phyloP scores from a whole-genome alignment of 805 yeast genomes.

The Spathaspora girioi region DNA sequence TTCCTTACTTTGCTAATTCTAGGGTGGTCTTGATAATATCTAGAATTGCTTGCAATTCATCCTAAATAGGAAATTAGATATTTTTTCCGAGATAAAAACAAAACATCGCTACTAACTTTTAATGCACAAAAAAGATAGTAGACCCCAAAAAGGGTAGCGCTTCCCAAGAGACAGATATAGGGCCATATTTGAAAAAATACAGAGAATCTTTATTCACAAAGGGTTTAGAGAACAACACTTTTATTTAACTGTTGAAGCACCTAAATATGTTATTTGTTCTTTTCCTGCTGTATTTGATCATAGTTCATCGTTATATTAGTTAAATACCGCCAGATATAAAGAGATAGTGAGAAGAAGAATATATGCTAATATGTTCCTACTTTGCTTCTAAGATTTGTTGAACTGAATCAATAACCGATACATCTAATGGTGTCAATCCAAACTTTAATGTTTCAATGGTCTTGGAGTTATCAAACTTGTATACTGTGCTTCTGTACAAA shows the following conservation, averaged over 20 bases:
- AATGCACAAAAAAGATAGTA: neutral
- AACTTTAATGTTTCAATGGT: conserved; percentile 25
- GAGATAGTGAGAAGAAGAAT: neutral
- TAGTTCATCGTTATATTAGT: no score
- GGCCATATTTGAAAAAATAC: no score
- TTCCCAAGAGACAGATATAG: neutral
- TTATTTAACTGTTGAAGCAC: no score
- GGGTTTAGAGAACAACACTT: no score
- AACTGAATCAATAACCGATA: conserved; percentile 39
- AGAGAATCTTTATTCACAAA: no score
- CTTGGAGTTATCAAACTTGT: conserved; percentile 25
- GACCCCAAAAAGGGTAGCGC: neutral
- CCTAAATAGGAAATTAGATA: neutral
- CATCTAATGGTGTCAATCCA: conserved; percentile 32
- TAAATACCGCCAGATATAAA: neutral
- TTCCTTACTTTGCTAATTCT: neutral
- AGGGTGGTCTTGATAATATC: neutral
- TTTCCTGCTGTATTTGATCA: no score
- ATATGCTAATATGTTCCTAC: neutral
- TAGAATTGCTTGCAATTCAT: neutral
- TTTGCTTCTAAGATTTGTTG: conserved; percentile 24
- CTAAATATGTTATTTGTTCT: no score
- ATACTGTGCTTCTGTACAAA: conserved; percentile 9
- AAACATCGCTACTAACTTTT: neutral
- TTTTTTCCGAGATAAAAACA: neutral